These are phyloP conservation scores for Plasmodium falciparum DNA, from an alignment of 169 alveolate species.

Conservation along the genomic window DNA sequence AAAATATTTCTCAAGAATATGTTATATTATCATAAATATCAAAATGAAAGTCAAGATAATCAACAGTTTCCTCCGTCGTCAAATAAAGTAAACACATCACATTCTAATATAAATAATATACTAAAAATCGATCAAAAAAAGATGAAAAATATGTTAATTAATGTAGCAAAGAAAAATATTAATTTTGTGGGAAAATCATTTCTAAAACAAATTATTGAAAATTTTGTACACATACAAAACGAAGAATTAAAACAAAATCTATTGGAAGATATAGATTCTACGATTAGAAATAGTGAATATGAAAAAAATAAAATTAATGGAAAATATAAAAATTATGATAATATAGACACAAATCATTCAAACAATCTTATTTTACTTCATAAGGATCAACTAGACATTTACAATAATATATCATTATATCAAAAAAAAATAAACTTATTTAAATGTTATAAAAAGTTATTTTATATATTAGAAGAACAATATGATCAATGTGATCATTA, in stretches of 20 bases:
- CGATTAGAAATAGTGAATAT: background rate
- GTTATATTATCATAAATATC: constrained; percentile 1
- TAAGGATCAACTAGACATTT: no score
- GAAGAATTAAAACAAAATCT: background rate
- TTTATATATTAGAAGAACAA: constrained; percentile 15
- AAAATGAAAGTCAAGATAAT: background rate
- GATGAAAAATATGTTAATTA: background rate
- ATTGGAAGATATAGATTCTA: background rate
- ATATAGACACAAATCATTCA: background rate
- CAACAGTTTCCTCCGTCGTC: background rate
- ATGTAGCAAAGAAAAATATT: background rate
- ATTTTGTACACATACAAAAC: background rate
- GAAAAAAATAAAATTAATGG: background rate
- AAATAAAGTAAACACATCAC: background rate
- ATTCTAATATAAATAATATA: no score
- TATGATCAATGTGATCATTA: background rate
- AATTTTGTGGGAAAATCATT: background rate
- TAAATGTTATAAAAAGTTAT: constrained; percentile 15
- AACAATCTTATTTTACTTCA: no score
- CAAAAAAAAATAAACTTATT: background rate
- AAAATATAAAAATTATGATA: background rate
- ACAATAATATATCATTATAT: background rate
- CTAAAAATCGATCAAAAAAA: no score
- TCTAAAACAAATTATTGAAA: background rate
- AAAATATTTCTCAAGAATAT: constrained; percentile 16